Evolutionary conservation across 1,284 basidiomycete species (phyloP).

Genomic region (Rugosomyces carneus): DNA sequence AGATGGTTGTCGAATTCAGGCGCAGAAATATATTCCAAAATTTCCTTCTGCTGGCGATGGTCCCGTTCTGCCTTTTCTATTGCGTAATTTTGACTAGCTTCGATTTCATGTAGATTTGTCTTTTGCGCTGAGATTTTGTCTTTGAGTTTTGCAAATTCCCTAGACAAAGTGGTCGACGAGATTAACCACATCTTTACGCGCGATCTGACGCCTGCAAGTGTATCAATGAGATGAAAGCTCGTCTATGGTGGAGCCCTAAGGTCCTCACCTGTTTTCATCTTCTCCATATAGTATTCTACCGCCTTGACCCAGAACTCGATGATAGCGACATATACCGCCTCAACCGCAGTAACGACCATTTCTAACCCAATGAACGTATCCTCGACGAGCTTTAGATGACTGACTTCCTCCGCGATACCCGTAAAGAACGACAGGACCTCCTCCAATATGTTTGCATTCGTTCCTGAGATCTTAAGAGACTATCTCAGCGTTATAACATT

Average conservation of each 20-base stretch:
- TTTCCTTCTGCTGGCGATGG: neutral
- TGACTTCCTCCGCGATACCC: conserved; percentile 7
- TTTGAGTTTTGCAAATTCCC: neutral
- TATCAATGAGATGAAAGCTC: too few species aligned
- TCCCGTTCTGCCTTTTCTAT: neutral
- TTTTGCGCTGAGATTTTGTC: neutral
- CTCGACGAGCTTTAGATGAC: conserved; percentile 1
- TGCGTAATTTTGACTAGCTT: neutral
- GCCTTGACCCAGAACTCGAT: conserved; percentile 7
- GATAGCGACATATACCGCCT: conserved; percentile 3
- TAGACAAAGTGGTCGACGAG: neutral
- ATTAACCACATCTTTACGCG: neutral
- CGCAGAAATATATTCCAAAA: too few species aligned
- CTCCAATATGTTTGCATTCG: conserved; percentile 2
- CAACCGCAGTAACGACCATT: neutral
- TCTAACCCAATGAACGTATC: neutral
- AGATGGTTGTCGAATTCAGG: too few species aligned
- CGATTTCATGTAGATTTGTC: neutral
- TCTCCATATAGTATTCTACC: conserved; percentile 1
- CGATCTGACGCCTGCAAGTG: neutral
- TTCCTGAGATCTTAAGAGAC: neutral
- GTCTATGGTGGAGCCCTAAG: too few species aligned
- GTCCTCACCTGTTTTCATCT: conserved; percentile 3
- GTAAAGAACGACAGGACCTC: conserved; percentile 7
- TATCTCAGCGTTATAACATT: neutral